These are phyloP conservation scores for Populus alba DNA, from an alignment of 345 rosid species.

Conservation along the genomic window DNA sequence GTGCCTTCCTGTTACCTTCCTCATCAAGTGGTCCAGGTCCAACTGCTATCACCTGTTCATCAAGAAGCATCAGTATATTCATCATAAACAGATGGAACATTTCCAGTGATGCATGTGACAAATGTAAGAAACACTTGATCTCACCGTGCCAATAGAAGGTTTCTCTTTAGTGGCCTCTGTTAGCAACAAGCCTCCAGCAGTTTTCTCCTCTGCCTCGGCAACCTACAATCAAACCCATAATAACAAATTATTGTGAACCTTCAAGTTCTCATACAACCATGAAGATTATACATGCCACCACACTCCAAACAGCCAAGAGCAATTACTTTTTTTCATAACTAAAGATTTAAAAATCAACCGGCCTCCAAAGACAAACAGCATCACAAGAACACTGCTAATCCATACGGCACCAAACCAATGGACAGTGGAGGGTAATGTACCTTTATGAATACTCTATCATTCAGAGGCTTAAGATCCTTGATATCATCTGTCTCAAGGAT, in stretches of 20 bases:
- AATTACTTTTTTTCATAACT: neutral
- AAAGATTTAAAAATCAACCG: neutral
- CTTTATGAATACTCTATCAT: constrained; percentile 86
- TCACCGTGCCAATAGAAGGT: constrained; percentile 85
- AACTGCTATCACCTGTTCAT: constrained; percentile 68
- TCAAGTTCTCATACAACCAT: neutral
- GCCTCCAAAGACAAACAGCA: neutral
- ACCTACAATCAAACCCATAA: constrained; percentile 42
- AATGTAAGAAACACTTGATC: neutral
- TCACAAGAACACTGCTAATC: too few species aligned
- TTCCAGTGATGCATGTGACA: neutral
- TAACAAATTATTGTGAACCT: neutral
- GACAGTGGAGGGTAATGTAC: constrained; percentile 23
- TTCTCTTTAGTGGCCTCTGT: constrained; percentile 87
- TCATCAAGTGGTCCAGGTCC: constrained; percentile 86
- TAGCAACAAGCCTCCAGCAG: constrained; percentile 89
- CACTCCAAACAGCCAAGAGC: neutral
- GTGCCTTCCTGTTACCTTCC: constrained; percentile 60
- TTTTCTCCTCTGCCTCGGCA: constrained; percentile 87
- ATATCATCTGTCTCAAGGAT: constrained; percentile 86
- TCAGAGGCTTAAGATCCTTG: constrained; percentile 90
- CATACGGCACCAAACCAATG: neutral
- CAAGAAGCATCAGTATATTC: neutral
- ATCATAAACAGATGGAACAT: neutral
- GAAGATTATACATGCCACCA: neutral